Percentiles rank a stretch among this genome's conserved stretches.
phyloP scores from a whole-genome alignment of 805 yeast species.

The Cyberlindnera misumaiensis region DNA sequence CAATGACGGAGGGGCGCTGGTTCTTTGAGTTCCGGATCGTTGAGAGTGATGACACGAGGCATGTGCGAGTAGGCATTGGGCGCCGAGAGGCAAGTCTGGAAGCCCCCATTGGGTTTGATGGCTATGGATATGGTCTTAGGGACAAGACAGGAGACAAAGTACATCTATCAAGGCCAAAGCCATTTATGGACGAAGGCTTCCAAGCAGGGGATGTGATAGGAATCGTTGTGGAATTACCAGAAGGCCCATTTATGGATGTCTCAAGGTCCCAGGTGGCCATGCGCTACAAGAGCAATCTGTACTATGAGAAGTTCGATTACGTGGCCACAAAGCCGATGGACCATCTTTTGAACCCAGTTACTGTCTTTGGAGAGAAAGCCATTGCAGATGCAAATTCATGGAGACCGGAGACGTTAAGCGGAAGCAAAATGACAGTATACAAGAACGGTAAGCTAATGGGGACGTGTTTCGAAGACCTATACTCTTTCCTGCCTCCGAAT shows the following conservation, averaged over 20 bases:
- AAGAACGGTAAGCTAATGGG: slow-evolving; percentile 73
- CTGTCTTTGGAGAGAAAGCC: slow-evolving; percentile 63
- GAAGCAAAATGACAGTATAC: slow-evolving; percentile 60
- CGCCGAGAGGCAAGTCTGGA: slow-evolving; percentile 85
- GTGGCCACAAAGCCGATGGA: slow-evolving; percentile 63
- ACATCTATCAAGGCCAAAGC: slow-evolving; percentile 63
- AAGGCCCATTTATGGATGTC: slow-evolving; percentile 38
- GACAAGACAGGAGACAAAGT: slow-evolving; percentile 72
- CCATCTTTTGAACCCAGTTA: slow-evolving; percentile 65
- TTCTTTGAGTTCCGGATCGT: slow-evolving; percentile 71
- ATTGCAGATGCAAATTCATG: slow-evolving; percentile 42
- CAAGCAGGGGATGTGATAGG: slow-evolving; percentile 80
- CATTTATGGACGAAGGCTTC: slow-evolving; percentile 53
- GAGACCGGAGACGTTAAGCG: slow-evolving; percentile 41
- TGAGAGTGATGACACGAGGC: slow-evolving; percentile 30
- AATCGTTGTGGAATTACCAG: slow-evolving; percentile 63
- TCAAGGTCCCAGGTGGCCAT: slow-evolving; percentile 85
- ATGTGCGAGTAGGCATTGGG: slow-evolving; percentile 78
- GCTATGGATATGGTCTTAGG: slow-evolving; percentile 86
- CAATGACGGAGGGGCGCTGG: slow-evolving; percentile 71
- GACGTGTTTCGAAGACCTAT: slow-evolving; percentile 56
- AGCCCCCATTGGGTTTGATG: slow-evolving; percentile 94
- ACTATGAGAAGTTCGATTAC: slow-evolving; percentile 82
- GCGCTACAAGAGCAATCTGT: slow-evolving; percentile 66
- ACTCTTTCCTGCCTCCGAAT: slow-evolving; percentile 75